phyloP scores from a whole-genome alignment of 148 eudicot genomes.

The Fagopyrum tataricum region DNA sequence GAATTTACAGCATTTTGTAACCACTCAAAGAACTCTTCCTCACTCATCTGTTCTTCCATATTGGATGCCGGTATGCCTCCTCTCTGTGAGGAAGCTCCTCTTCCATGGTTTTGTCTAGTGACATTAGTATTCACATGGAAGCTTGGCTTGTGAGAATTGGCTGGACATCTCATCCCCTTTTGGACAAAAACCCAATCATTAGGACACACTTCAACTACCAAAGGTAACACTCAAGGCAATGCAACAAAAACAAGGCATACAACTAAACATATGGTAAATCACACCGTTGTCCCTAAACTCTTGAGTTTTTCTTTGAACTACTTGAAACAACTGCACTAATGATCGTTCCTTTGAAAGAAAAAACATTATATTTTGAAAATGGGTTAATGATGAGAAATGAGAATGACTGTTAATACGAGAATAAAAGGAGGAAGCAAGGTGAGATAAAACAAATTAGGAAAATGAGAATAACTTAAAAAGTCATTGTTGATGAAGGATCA shows the following conservation, averaged over 20 bases:
- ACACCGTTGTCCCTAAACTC: too few relatives aligned
- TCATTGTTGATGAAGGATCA: too few relatives aligned
- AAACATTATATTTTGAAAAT: too few relatives aligned
- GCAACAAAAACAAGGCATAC: not conserved
- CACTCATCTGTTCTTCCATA: constrained; percentile 72
- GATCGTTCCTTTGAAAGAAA: too few relatives aligned
- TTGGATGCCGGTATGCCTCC: constrained; percentile 38
- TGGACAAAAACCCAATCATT: not conserved
- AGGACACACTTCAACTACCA: not conserved
- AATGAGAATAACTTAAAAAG: too few relatives aligned
- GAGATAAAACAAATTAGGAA: too few relatives aligned
- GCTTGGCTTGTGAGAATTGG: constrained; percentile 83
- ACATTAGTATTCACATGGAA: constrained; percentile 87
- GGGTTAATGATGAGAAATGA: too few relatives aligned
- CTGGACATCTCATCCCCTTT: constrained; percentile 93
- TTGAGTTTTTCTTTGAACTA: too few relatives aligned
- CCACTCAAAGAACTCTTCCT: constrained; percentile 88
- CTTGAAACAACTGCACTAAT: too few relatives aligned
- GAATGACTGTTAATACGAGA: too few relatives aligned
- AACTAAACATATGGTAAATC: too few relatives aligned
- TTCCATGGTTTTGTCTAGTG: constrained; percentile 43
- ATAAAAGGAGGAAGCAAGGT: too few relatives aligned
- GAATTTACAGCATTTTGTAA: constrained; percentile 70
- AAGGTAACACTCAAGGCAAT: not conserved
- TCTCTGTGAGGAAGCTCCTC: constrained; percentile 52